A percentile compares a stretch with the other conserved stretches of the same genome.
phyloP scores from a whole-genome alignment of 345 rosid genomes.

The Acer campestre region DNA sequence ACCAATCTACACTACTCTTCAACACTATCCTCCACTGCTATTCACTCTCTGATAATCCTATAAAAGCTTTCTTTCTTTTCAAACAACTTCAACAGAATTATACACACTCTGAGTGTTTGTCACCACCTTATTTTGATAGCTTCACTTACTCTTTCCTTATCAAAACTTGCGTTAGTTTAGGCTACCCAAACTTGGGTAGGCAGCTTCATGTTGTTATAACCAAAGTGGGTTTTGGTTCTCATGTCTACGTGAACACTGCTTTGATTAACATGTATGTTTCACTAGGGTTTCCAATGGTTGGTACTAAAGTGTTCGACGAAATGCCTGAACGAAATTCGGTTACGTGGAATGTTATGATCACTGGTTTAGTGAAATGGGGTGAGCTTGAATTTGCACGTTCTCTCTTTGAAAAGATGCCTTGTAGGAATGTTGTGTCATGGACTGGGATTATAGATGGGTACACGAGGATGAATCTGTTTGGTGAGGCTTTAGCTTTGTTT shows the following conservation, averaged over 20 bases:
- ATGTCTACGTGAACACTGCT: constrained; percentile 76
- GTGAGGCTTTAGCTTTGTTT: constrained; percentile 66
- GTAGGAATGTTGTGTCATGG: constrained; percentile 74
- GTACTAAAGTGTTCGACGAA: constrained; percentile 60
- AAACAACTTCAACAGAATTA: constrained; percentile 46
- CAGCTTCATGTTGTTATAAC: constrained; percentile 61
- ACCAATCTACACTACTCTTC: constrained; percentile 39
- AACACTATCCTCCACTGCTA: constrained; percentile 63
- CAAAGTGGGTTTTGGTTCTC: constrained; percentile 60
- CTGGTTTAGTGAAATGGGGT: constrained; percentile 66
- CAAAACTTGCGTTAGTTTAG: constrained; percentile 43
- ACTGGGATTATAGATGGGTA: constrained; percentile 82
- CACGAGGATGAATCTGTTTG: constrained; percentile 42
- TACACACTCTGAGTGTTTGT: constrained; percentile 19
- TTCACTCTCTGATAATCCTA: constrained; percentile 41
- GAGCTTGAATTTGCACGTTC: constrained; percentile 55
- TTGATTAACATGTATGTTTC: constrained; percentile 46
- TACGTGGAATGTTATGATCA: constrained; percentile 82
- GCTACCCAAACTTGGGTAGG: constrained; percentile 38
- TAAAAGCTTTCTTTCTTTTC: constrained; percentile 45
- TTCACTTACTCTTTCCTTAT: constrained; percentile 62
- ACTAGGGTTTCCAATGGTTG: constrained; percentile 32
- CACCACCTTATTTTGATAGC: constrained; percentile 53
- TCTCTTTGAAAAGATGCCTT: constrained; percentile 67
- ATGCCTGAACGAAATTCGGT: constrained; percentile 66